phyloP scores from a whole-genome alignment of 192 early-diverging fungal species.

The Coemansia sp. region DNA sequence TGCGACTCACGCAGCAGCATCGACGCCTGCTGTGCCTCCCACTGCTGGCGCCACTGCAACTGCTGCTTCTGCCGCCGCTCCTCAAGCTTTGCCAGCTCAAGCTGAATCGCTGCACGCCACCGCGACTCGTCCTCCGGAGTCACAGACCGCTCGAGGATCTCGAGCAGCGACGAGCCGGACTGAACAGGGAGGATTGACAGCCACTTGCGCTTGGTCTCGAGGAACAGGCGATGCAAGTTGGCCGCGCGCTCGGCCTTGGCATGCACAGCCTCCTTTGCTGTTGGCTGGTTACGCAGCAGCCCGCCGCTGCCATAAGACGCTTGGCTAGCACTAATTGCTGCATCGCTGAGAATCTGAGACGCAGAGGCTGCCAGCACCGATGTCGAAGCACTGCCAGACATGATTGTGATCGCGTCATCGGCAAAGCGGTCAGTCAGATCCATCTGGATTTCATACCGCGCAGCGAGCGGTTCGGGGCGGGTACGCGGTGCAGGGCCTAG shows the following conservation, averaged over 20 bases:
- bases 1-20: constrained; percentile 44
- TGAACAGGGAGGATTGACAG: constrained; percentile 85
- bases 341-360: constrained; percentile 54
- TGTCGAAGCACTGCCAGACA: constrained; percentile 52
- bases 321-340: constrained; percentile 49
- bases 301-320: constrained; percentile 47
- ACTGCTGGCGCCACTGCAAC: constrained; percentile 49
- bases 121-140: constrained; percentile 72
- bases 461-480: constrained; percentile 43
- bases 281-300: constrained; percentile 44
- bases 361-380: constrained; percentile 50
- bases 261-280: constrained; percentile 54
- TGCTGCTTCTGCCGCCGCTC: constrained; percentile 43
- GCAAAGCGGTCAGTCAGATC: constrained; percentile 61
- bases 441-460: constrained; percentile 51
- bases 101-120: constrained; percentile 53
- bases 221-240: constrained; percentile 66
- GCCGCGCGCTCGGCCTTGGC: constrained; percentile 54
- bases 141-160: constrained; percentile 76
- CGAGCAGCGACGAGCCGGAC: constrained; percentile 74
- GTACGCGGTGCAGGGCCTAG: constrained; percentile 59
- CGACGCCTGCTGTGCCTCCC: constrained; percentile 53
- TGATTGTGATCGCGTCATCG: constrained; percentile 52
- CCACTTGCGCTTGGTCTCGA: constrained; percentile 88
- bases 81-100: constrained; percentile 53